These are phyloP conservation scores for Suaeda aralocaspica DNA, from an alignment of 148 eudicot genomes.

Conservation along the genomic window DNA sequence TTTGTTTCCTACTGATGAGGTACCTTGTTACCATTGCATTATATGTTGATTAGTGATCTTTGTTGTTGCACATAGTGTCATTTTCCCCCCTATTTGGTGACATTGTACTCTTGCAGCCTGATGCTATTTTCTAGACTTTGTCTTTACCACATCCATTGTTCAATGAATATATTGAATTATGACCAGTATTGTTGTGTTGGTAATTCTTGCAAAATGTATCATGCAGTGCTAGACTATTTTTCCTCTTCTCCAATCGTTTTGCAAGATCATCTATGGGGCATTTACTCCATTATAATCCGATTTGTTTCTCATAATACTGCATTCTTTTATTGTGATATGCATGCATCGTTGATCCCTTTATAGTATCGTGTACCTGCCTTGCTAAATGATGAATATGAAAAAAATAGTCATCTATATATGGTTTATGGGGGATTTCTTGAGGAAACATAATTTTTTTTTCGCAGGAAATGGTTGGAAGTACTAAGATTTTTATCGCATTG, in stretches of 20 bases:
- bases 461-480: conserved; percentile 89
- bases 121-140: background rate
- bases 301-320: background rate
- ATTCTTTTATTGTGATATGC: background rate
- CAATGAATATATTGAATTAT: too few relatives aligned
- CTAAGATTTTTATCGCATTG: conserved; percentile 72
- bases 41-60: background rate
- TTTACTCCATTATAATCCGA: background rate
- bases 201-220: too few relatives aligned
- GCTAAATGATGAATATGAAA: background rate
- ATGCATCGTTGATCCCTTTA: background rate
- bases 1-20: conserved; percentile 95
- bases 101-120: background rate
- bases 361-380: too few relatives aligned
- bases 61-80: background rate
- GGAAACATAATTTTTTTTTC: conserved; percentile 1
- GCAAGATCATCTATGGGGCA: background rate
- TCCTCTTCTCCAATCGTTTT: background rate
- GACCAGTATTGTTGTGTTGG: too few relatives aligned
- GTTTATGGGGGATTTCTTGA: background rate
- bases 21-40: conserved; percentile 20
- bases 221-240: background rate
- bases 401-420: too few relatives aligned
- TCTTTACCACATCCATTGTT: background rate
- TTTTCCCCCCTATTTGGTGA: background rate